Evolutionary conservation across 139 green algal species (phyloP).

Genomic region (Auxenochlorella pyrenoidosa): DNA sequence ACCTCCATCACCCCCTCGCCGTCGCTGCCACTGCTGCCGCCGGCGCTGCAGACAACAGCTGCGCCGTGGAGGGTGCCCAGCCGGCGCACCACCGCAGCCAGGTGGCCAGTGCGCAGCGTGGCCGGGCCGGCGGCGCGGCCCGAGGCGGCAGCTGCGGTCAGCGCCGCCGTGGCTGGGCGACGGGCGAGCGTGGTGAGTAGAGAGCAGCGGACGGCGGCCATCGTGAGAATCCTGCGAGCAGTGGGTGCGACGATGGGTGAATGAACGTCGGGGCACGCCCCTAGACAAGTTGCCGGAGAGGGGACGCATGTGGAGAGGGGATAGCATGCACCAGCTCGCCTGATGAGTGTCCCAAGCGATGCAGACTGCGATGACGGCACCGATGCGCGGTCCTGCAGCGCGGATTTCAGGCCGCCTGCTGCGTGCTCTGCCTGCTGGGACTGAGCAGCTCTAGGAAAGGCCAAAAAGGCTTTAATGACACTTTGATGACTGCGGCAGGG

Average conservation of each 20-base stretch:
- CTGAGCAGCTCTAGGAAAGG: background rate
- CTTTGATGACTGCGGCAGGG: background rate
- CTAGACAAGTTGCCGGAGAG: too few species aligned
- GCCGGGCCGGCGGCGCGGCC: background rate
- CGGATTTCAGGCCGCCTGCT: background rate
- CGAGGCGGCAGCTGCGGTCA: slow-evolving; percentile 6
- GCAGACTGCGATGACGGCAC: background rate
- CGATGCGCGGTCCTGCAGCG: too few species aligned
- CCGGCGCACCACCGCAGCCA: background rate
- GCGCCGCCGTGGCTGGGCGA: background rate
- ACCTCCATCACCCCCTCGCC: background rate
- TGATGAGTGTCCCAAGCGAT: background rate
- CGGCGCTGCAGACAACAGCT: background rate
- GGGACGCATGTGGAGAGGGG: too few species aligned
- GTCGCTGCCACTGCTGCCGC: background rate
- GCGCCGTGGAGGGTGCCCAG: background rate
- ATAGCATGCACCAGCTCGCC: background rate
- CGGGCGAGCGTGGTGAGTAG: background rate
- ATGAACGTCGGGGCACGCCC: background rate
- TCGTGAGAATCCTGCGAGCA: background rate
- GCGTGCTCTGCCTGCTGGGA: background rate
- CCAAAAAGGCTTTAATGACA: background rate
- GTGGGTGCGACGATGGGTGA: background rate
- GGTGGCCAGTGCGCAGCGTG: background rate
- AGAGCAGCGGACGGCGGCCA: slow-evolving; percentile 1